These are phyloP conservation scores for Pisolithus tinctorius DNA, from an alignment of 768 basidiomycete genomes.

Conservation along the genomic window DNA sequence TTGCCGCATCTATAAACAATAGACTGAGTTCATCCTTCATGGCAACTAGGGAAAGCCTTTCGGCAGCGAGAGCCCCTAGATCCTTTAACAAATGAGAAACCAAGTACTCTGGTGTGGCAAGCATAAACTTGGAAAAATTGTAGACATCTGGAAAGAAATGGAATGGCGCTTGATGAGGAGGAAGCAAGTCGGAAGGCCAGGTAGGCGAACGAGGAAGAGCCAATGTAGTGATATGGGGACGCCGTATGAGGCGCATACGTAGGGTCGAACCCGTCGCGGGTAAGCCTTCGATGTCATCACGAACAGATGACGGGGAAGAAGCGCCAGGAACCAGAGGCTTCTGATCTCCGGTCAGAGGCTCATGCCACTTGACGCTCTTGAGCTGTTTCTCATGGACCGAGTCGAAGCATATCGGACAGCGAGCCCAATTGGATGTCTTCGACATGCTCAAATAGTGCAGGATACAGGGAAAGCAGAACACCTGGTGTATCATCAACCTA, in stretches of 20 bases:
- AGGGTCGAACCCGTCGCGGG: slow-evolving; percentile 55
- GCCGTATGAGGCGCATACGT: slow-evolving; percentile 83
- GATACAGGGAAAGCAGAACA: slow-evolving; percentile 93
- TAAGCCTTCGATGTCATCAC: slow-evolving; percentile 29
- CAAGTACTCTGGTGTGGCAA: slow-evolving; percentile 85
- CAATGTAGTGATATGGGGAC: slow-evolving; percentile 91
- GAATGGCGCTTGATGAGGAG: slow-evolving; percentile 91
- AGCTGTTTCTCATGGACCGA: slow-evolving; percentile 85
- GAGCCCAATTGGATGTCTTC: slow-evolving; percentile 77
- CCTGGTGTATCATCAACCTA: slow-evolving; percentile 38
- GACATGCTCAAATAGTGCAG: slow-evolving; percentile 84
- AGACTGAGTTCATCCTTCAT: slow-evolving; percentile 73
- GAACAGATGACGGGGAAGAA: slow-evolving; percentile 41
- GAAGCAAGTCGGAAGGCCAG: slow-evolving; percentile 91
- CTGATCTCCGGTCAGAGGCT: slow-evolving; percentile 38
- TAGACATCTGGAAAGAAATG: slow-evolving; percentile 92
- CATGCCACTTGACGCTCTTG: slow-evolving; percentile 89
- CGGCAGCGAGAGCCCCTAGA: slow-evolving; percentile 61
- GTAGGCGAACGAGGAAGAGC: slow-evolving; percentile 87
- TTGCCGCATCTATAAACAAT: slow-evolving; percentile 75
- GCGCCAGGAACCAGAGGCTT: slow-evolving; percentile 20
- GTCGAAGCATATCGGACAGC: slow-evolving; percentile 96
- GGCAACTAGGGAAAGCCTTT: slow-evolving; percentile 57
- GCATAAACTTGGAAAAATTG: slow-evolving; percentile 89
- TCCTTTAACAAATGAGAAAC: slow-evolving; percentile 67